Percentiles rank a stretch among this genome's conserved stretches.
phyloP scores from a whole-genome alignment of 2,329 filamentous ascomycete species.

The Cladosporium sp. region DNA sequence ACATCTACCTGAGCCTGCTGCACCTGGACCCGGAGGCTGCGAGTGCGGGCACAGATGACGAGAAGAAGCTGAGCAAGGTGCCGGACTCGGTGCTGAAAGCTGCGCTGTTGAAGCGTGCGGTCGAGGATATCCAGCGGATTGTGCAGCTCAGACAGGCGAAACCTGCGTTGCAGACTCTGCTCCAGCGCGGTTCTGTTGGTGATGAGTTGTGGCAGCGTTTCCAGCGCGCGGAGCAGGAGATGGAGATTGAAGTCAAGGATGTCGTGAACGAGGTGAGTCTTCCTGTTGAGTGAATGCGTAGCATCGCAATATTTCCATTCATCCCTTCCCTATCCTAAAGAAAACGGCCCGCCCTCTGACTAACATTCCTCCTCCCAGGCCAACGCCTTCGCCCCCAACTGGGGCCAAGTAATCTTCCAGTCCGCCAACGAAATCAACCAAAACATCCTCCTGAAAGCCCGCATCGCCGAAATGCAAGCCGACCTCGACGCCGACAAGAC shows the following conservation, averaged over 20 bases:
- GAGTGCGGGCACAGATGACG: constrained; percentile 55
- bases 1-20: constrained; percentile 90
- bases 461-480: constrained; percentile 71
- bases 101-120: constrained; percentile 81
- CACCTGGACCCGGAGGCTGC: constrained; percentile 65
- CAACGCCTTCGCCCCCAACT: constrained; percentile 82
- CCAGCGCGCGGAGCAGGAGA: constrained; percentile 89
- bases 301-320: background rate
- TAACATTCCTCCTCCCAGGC: constrained; percentile 59
- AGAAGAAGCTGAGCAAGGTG: constrained; percentile 65
- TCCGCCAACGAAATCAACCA: constrained; percentile 93
- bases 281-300: background rate
- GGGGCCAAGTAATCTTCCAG: constrained; percentile 96
- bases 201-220: constrained; percentile 97
- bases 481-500: constrained; percentile 73
- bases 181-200: constrained; percentile 89
- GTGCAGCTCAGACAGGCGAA: constrained; percentile 87
- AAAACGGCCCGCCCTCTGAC: background rate
- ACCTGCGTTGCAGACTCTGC: constrained; percentile 76
- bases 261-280: constrained; percentile 80
- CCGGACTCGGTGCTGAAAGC: constrained; percentile 86
- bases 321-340: no score
- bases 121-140: constrained; percentile 90
- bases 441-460: constrained; percentile 73
- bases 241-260: constrained; percentile 92